Conservation (phyloP, 768 basidiomycete genomes). For the Lactarius hengduanensis region DNA sequence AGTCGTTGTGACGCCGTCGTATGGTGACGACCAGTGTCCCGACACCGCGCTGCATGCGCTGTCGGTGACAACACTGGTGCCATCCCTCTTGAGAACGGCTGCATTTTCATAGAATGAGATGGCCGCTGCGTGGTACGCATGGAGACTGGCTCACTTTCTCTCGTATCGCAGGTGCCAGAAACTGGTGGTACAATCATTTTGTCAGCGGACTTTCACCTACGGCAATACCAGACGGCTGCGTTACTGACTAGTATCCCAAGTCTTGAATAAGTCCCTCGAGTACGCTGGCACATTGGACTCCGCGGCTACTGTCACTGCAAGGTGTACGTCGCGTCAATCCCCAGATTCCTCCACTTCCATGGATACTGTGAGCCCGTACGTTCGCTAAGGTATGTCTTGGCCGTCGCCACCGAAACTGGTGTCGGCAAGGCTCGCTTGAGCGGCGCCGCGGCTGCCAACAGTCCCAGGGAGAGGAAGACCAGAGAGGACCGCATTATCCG, state of each 20-base stretch:
- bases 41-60: conserved; percentile 45
- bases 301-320: conserved; percentile 40
- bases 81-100: conserved; percentile 37
- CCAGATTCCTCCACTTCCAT: background rate
- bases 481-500: background rate
- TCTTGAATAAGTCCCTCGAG: conserved; percentile 42
- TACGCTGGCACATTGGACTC: conserved; percentile 46
- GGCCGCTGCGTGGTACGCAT: background rate
- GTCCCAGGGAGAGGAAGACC: background rate
- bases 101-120: background rate
- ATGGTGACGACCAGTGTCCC: conserved; percentile 52
- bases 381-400: conserved; percentile 30
- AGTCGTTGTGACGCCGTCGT: conserved; percentile 47
- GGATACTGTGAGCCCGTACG: conserved; percentile 20
- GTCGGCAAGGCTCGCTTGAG: conserved; percentile 29
- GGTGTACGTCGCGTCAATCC: background rate
- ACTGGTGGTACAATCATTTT: conserved; percentile 34
- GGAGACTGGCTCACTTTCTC: conserved; percentile 43
- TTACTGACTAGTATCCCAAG: conserved; percentile 49
- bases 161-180: conserved; percentile 50
- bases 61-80: conserved; percentile 41
- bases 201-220: background rate
- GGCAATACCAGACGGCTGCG: background rate
- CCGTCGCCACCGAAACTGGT: conserved; percentile 29
- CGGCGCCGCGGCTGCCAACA: background rate